Conservation (phyloP, 2,329 filamentous ascomycete species). For the Claviceps sorghi region DNA sequence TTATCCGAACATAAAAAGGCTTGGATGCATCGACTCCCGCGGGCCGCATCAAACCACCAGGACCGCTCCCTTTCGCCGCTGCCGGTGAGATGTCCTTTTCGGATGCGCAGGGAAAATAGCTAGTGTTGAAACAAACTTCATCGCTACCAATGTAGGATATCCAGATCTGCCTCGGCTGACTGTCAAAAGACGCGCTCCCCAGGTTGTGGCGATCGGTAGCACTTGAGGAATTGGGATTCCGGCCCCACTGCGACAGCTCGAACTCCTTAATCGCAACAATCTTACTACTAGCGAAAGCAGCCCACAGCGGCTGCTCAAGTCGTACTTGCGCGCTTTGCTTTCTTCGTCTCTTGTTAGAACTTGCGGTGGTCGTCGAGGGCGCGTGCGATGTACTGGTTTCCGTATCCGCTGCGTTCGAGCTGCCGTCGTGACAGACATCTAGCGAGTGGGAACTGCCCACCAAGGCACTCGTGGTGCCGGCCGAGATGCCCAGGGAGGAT, state of each 20-base stretch:
- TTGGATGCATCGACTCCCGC: slow-evolving; percentile 51
- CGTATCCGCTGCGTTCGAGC: slow-evolving; percentile 38
- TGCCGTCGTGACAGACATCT: slow-evolving; percentile 12
- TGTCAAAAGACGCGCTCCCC: slow-evolving; percentile 59
- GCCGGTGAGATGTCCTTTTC: slow-evolving; percentile 18
- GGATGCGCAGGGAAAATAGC: slow-evolving; percentile 37
- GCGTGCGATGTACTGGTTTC: slow-evolving; percentile 22
- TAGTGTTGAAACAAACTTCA: slow-evolving; percentile 63
- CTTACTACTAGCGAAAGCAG: slow-evolving; percentile 87
- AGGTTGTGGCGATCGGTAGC: slow-evolving; percentile 65
- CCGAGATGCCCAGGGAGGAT: slow-evolving; percentile 15
- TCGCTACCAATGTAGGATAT: slow-evolving; percentile 67
- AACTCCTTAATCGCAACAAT: slow-evolving; percentile 90
- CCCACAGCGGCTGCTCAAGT: slow-evolving; percentile 85
- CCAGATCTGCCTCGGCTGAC: slow-evolving; percentile 60
- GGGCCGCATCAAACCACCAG: slow-evolving; percentile 17
- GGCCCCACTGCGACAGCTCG: slow-evolving; percentile 63
- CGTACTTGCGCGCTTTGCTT: slow-evolving; percentile 85
- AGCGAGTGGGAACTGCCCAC: slow-evolving; percentile 5
- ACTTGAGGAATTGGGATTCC: slow-evolving; percentile 59
- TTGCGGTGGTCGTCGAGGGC: slow-evolving; percentile 21
- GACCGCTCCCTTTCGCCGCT: slow-evolving; percentile 13
- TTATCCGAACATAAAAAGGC: slow-evolving; percentile 66
- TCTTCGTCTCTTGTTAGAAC: slow-evolving; percentile 61
- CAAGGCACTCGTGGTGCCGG: slow-evolving; percentile 8